These are phyloP conservation scores for Coelastrella sp. DNA, from an alignment of 139 green algal genomes.

Conservation along the genomic window DNA sequence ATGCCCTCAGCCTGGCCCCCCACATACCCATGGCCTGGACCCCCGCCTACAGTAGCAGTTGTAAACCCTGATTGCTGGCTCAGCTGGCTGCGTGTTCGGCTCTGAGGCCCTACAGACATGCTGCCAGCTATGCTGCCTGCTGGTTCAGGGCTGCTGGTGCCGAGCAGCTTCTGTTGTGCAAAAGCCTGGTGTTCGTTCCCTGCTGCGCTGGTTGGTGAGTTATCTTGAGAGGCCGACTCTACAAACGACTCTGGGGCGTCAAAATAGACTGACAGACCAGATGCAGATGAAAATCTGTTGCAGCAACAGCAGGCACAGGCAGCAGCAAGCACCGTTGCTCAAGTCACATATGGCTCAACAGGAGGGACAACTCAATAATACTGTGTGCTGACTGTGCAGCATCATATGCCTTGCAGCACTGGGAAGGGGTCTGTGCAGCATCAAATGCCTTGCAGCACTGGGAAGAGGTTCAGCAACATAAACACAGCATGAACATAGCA, in stretches of 20 bases:
- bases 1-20: not conserved
- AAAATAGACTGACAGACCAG: slow-evolving; percentile 23
- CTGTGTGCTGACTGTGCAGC: too few relatives aligned
- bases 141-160: not conserved
- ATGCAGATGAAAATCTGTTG: not conserved
- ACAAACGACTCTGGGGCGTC: not conserved
- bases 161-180: not conserved
- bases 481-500: too few relatives aligned
- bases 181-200: not conserved
- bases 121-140: not conserved
- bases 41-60: not conserved
- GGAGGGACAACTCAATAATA: too few relatives aligned
- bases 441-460: too few relatives aligned
- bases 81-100: slow-evolving; percentile 16
- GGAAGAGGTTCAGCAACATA: too few relatives aligned
- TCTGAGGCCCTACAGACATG: slow-evolving; percentile 40
- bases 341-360: too few relatives aligned
- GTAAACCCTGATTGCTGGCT: slow-evolving; percentile 38
- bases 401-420: too few relatives aligned
- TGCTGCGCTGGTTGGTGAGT: not conserved
- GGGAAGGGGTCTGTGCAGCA: too few relatives aligned
- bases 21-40: not conserved
- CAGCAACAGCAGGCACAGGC: not conserved
- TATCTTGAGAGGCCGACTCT: not conserved
- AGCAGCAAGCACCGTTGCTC: not conserved